These are phyloP conservation scores for Elaeis oleifera DNA, from an alignment of 202 grass and related monocot genomes.

Conservation along the genomic window DNA sequence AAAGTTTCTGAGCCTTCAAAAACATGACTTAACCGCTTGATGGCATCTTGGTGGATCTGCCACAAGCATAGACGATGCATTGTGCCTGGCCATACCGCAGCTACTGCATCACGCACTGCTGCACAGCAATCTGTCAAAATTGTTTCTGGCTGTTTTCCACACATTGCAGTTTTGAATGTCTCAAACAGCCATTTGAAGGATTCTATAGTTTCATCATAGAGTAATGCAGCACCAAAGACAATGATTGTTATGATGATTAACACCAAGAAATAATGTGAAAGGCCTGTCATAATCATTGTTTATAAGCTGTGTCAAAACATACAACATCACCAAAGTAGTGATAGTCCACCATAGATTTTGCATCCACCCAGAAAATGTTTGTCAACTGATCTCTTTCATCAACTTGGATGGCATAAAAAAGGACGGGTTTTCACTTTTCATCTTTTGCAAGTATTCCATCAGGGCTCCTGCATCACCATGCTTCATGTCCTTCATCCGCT, in stretches of 20 bases:
- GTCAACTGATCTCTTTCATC: constrained; percentile 71
- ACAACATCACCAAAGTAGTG: constrained; percentile 75
- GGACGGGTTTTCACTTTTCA: constrained; percentile 67
- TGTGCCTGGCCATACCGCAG: constrained; percentile 51
- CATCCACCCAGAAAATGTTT: constrained; percentile 77
- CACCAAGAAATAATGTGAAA: constrained; percentile 61
- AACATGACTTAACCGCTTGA: constrained; percentile 34
- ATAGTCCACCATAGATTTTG: constrained; percentile 66
- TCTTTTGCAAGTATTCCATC: constrained; percentile 74
- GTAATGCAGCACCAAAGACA: constrained; percentile 60
- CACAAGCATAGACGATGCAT: constrained; percentile 45
- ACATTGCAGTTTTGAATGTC: constrained; percentile 68
- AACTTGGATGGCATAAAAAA: constrained; percentile 80
- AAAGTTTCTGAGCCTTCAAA: constrained; percentile 52
- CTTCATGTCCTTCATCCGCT: constrained; percentile 36
- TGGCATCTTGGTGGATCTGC: constrained; percentile 63
- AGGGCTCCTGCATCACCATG: constrained; percentile 48
- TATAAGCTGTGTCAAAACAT: constrained; percentile 68
- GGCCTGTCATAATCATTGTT: constrained; percentile 50
- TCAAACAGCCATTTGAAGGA: constrained; percentile 80
- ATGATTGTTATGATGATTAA: constrained; percentile 81
- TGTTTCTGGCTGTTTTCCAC: constrained; percentile 74
- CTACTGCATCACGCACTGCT: constrained; percentile 44
- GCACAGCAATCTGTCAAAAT: constrained; percentile 48
- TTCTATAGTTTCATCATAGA: constrained; percentile 59